Percentiles rank a stretch among this genome's conserved stretches.
Evolutionary conservation across 208 protist species (phyloP).

Genomic region (Trypanosoma avium): DNA sequence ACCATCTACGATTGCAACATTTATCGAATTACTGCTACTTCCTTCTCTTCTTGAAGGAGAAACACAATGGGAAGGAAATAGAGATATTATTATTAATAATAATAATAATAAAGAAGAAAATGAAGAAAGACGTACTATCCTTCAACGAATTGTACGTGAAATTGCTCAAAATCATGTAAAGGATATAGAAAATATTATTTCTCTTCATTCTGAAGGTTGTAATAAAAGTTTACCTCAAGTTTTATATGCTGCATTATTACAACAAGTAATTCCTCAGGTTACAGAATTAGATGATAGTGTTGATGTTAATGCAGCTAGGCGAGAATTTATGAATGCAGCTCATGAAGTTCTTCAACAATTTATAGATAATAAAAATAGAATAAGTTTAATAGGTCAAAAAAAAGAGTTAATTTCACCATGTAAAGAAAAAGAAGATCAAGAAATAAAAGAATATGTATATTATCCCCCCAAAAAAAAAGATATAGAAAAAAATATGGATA

Average conservation of each 20-base stretch:
- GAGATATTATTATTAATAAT: neutral
- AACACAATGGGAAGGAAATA: neutral
- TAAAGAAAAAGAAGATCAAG: no score
- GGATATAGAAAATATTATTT: constrained; percentile 10
- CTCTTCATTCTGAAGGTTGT: neutral
- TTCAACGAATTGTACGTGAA: constrained; percentile 11
- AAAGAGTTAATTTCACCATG: no score
- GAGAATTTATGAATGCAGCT: constrained; percentile 25
- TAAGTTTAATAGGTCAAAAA: neutral
- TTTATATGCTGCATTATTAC: constrained; percentile 48
- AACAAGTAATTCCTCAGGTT: constrained; percentile 40
- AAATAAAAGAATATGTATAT: no score
- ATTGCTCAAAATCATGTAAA: constrained; percentile 22
- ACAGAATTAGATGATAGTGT: constrained; percentile 28
- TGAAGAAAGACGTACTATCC: neutral
- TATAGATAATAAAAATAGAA: constrained; percentile 20
- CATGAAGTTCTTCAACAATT: constrained; percentile 24
- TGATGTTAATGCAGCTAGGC: constrained; percentile 10
- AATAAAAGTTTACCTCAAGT: constrained; percentile 1
- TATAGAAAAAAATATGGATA: neutral
- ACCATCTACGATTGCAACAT: constrained; percentile 6
- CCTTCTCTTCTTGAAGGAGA: constrained; percentile 3
- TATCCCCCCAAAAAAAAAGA: neutral
- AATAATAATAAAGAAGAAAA: neutral
- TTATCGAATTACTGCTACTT: constrained; percentile 24